Percentiles rank a stretch among this genome's conserved stretches.
Evolutionary conservation across 495 filamentous ascomycete species (phyloP).

Genomic region (Podospora pseudocomata): DNA sequence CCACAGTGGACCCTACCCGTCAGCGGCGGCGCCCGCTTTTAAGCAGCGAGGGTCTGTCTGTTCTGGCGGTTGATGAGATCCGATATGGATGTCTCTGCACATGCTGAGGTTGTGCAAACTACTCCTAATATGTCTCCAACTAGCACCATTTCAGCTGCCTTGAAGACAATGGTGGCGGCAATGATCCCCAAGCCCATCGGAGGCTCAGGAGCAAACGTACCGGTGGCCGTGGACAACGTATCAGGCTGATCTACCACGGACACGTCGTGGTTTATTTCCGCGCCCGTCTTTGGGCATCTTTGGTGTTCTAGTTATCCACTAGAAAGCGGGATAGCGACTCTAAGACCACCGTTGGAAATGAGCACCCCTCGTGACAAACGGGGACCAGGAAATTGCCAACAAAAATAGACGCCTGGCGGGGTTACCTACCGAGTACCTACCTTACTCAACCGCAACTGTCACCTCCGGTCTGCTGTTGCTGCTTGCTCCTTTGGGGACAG

Average conservation of each 20-base stretch:
- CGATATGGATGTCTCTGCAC: too few relatives aligned
- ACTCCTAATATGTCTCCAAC: too few relatives aligned
- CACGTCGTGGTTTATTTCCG: not conserved
- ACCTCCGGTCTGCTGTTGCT: too few relatives aligned
- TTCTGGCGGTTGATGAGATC: too few relatives aligned
- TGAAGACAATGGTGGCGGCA: too few relatives aligned
- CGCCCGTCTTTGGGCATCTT: not conserved
- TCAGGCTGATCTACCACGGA: not conserved
- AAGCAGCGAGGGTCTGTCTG: not conserved
- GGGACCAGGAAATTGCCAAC: conserved; percentile 3
- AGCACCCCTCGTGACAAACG: conserved; percentile 3
- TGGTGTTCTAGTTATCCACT: not conserved
- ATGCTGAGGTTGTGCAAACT: too few relatives aligned
- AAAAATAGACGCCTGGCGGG: conserved; percentile 2
- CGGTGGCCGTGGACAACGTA: too few relatives aligned
- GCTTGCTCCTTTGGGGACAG: too few relatives aligned
- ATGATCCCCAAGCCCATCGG: too few relatives aligned
- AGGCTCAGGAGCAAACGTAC: too few relatives aligned
- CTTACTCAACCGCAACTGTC: too few relatives aligned
- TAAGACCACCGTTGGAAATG: not conserved
- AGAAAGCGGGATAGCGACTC: not conserved
- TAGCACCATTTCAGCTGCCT: too few relatives aligned
- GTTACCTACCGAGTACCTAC: not conserved
- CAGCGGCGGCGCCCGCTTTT: not conserved
- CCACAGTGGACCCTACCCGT: conserved; percentile 5